Evolutionary conservation across 139 green algal species (phyloP), one percentile per base, ranked within the genome.

Genomic region (Auxenochlorella pyrenoidosa): DNA sequence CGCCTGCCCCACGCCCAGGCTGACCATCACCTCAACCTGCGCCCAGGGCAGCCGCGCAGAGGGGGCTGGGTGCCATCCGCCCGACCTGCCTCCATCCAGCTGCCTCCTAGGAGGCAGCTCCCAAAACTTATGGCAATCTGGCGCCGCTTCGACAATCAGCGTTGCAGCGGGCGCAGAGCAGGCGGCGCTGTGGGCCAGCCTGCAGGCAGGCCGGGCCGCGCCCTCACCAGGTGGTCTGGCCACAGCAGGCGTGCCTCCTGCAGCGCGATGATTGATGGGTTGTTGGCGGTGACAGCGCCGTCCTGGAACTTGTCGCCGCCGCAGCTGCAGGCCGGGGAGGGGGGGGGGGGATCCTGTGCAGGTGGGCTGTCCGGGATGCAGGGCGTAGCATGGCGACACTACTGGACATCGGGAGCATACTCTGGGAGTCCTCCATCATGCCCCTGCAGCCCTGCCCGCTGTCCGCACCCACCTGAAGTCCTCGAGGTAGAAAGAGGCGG

Each of bases 221-320:
- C 47, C n/a, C 63, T 71, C 6, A 78, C 91, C 0, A 81, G 93
- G 30, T 84, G 60, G 85, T 97, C 92, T 0, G 96, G 96, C 96
- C 96, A 99, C 75, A 98, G 91, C 40, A 93, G 78, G 54, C 84
- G 92, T 26, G 95, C 96, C 90, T 99, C 95, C 59, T 96, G 88
- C 34, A 99, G 63, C 18, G 95, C 97, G 0, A 99, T 79, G 54
- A 97, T 77, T 26, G 94, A 80, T 0, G 97, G 97, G 90, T 99
- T 99, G 93, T 99, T 99, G 72, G 95, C 97, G 6, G 92, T 95
- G 15, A 94, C 91, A 8, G 97, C 97, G 24, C 97, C 97, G 82
- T 99, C 97, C 83, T 99, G 96, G 87, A 97, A 99, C 66, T 95
- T 93, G 44, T 96, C 91, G 26, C 94, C 94, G 93, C 89, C 87